Evolutionary conservation across 441 rosid species (phyloP), one percentile per base, ranked within the genome.

Genomic region (Erodium moschatum): DNA sequence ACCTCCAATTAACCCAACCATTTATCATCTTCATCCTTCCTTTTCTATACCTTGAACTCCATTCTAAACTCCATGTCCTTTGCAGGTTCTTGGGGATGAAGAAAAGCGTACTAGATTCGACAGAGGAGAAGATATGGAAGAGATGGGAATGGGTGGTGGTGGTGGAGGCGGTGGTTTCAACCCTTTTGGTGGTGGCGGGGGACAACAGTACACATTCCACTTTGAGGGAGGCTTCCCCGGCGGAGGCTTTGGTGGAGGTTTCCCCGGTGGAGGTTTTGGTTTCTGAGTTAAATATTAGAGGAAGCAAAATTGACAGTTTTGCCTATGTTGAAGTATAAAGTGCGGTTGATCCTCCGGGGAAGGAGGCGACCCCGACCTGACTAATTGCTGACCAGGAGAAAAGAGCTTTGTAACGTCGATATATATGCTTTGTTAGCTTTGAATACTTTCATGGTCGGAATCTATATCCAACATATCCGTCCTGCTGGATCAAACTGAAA

Each of bases 61-160:
- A 73, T 29, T 24, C 66, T 33, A 73, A 54, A 81, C 65, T 54
- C 0, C 8, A 0, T 74, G 61, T 64, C 18, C 67, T 67, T 52
- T 29, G 13, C 75, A 92, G 98, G 82, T 94, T 70, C 96, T 94
- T 48, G 85, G 91, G 64, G 97, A 94, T 63, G 98, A 94, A 13
- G 96, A 94, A 44, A 94, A 94, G 74, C 88, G 97, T 12, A 64
- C 86, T 7, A 89, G 97, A 80, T 94, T 73, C 67, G 98, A 94
- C 76, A 85, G 94, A 80, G 98, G 98, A 73, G 98, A 93, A 80
- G 98, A 94, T 76, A 74, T 91, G n/a, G 97, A 89, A 67, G 98
- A 89, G 13, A 86, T 83, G 85, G 91, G 94, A 54, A 88, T 85
- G 88, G 98, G 95, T 0, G 90, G 84, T 0, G 61, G 61, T 0